These are phyloP conservation scores for Lachancea sp. DNA, from an alignment of 805 yeast genomes.

Conservation along the genomic window DNA sequence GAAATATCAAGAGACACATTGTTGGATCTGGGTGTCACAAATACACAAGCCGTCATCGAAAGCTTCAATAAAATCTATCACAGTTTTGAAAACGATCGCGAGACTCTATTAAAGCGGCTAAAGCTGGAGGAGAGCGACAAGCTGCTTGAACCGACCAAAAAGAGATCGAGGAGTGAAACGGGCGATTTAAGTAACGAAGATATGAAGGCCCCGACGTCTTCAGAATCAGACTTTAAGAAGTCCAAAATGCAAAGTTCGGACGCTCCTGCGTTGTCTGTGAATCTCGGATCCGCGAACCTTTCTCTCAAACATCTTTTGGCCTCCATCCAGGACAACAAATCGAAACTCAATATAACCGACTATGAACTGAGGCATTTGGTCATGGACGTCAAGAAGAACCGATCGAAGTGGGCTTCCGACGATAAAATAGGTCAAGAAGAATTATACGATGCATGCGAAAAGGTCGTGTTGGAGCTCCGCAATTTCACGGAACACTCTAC, in stretches of 20 bases:
- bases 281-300: conserved; percentile 66
- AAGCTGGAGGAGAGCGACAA: conserved; percentile 77
- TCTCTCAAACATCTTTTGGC: conserved; percentile 74
- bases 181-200: conserved; percentile 13
- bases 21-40: conserved; percentile 28
- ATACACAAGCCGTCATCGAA: conserved; percentile 38
- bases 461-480: conserved; percentile 82
- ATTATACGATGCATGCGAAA: conserved; percentile 93
- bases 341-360: conserved; percentile 69
- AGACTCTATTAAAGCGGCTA: conserved; percentile 66
- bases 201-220: conserved; percentile 12
- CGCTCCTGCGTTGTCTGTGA: conserved; percentile 31
- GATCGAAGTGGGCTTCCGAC: conserved; percentile 97
- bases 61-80: conserved; percentile 71
- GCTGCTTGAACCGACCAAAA: conserved; percentile 39
- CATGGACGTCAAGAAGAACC: conserved; percentile 86
- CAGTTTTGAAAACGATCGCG: conserved; percentile 67
- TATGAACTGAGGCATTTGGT: conserved; percentile 76
- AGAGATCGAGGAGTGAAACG: conserved; percentile 21
- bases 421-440: conserved; percentile 96
- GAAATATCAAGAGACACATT: conserved; percentile 34
- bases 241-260: conserved; percentile 21
- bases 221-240: conserved; percentile 15
- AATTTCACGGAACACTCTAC: conserved; percentile 95
- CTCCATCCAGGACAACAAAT: conserved; percentile 72